Percentiles rank a stretch among this genome's conserved stretches.
Evolutionary conservation across 1,284 basidiomycete species (phyloP).

Genomic region (Malassezia obtusa): DNA sequence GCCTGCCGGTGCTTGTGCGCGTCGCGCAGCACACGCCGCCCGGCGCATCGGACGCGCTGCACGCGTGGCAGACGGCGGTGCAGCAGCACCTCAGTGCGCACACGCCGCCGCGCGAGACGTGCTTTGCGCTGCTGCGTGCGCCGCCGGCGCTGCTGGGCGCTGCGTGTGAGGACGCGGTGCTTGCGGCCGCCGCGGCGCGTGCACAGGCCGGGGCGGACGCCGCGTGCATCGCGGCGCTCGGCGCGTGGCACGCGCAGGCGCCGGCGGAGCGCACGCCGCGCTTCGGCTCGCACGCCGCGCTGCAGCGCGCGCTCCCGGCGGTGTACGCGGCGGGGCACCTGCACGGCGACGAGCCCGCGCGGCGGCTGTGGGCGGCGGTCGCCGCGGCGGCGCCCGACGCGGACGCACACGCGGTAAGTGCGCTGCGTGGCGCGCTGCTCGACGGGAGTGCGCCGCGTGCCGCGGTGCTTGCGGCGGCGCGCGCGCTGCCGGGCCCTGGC

Average conservation of each 20-base stretch:
- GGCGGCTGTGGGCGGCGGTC: not conserved
- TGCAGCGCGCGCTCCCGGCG: not conserved
- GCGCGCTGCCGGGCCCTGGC: not conserved
- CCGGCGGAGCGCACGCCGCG: not conserved
- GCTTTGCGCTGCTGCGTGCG: constrained; percentile 1
- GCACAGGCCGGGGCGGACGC: not conserved
- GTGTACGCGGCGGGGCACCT: constrained; percentile 1
- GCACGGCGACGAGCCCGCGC: not conserved
- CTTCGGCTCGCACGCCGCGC: not conserved
- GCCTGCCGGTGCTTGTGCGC: constrained; percentile 2
- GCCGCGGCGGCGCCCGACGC: not conserved
- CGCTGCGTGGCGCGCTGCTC: constrained; percentile 1
- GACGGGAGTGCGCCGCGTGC: not conserved
- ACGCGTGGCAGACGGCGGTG: not conserved
- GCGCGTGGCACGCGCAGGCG: not conserved
- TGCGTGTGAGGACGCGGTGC: not conserved
- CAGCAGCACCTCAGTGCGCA: not conserved
- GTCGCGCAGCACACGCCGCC: not conserved
- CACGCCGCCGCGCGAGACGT: not conserved
- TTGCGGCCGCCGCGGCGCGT: not conserved
- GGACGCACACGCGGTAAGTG: not conserved
- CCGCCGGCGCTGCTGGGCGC: not conserved
- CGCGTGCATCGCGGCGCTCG: not conserved
- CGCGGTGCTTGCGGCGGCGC: not conserved
- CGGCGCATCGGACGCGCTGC: not conserved